Percentiles rank a stretch among this genome's conserved stretches.
phyloP scores from a whole-genome alignment of 257 asterid genomes.

The Nemophila menziesii region DNA sequence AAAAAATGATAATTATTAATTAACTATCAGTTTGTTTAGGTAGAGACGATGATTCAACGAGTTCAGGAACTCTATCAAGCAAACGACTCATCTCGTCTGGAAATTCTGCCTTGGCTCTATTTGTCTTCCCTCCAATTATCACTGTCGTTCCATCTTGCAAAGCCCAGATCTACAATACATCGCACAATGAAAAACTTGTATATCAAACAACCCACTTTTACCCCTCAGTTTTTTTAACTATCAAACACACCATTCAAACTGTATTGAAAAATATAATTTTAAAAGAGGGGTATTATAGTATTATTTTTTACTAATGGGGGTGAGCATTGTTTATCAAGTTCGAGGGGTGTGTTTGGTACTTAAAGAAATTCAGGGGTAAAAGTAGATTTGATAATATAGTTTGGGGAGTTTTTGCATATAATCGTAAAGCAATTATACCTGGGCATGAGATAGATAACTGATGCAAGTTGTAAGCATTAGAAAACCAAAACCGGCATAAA shows the following conservation, averaged over 20 bases:
- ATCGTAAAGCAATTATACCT: conserved; percentile 40
- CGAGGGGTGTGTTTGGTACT: no score
- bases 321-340: no score
- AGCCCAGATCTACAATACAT: conserved; percentile 54
- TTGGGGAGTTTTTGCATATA: no score
- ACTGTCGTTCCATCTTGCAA: conserved; percentile 70
- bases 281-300: no score
- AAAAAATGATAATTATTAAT: no score
- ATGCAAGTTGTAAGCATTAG: conserved; percentile 87
- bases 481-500: conserved; percentile 82
- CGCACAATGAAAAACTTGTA: conserved; percentile 1
- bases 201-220: no score
- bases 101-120: conserved; percentile 67
- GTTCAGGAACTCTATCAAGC: conserved; percentile 74
- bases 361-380: no score
- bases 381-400: no score
- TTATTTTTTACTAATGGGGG: no score
- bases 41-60: conserved; percentile 41
- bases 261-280: no score
- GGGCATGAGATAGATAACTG: conserved; percentile 77
- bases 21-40: conserved; percentile 21
- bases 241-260: no score
- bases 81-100: conserved; percentile 54
- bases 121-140: conserved; percentile 77
- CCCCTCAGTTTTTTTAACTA: no score